A percentile compares a stretch with the other conserved stretches of the same genome.
These are phyloP conservation scores for Kalmusia sp. DNA, from an alignment of 2,329 filamentous ascomycete species.

Conservation along the genomic window DNA sequence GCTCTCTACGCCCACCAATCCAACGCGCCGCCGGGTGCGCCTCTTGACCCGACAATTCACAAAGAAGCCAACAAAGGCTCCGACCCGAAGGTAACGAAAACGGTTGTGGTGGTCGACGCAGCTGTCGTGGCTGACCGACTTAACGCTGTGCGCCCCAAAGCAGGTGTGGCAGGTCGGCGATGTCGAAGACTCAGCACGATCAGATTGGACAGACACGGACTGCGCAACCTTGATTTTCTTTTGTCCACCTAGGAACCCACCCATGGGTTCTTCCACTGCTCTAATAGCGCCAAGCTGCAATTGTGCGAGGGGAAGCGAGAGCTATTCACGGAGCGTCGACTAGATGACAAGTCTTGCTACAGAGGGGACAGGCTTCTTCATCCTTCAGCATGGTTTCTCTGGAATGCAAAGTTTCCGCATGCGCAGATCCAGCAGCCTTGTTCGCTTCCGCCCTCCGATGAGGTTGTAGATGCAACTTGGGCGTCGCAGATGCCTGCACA, in stretches of 20 bases:
- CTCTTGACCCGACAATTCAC: slow-evolving; percentile 15
- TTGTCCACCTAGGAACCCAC: slow-evolving; percentile 1
- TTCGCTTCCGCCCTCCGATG: slow-evolving; percentile 9
- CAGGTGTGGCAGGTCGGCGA: slow-evolving; percentile 35
- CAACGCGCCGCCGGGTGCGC: slow-evolving; percentile 17
- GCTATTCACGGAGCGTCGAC: slow-evolving; percentile 1
- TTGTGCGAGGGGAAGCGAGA: slow-evolving; percentile 30
- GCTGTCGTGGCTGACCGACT: slow-evolving; percentile 16
- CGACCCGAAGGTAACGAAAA: slow-evolving; percentile 37
- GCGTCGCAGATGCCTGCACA: slow-evolving; percentile 12
- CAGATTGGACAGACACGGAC: slow-evolving; percentile 24
- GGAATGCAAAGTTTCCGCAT: not conserved
- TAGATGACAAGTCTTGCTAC: not conserved
- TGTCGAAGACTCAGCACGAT: slow-evolving; percentile 20
- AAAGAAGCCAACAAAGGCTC: slow-evolving; percentile 16
- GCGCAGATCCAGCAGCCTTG: not conserved
- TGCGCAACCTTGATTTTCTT: slow-evolving; percentile 17
- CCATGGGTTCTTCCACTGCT: not conserved
- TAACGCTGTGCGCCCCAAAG: slow-evolving; percentile 28
- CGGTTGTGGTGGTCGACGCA: slow-evolving; percentile 23
- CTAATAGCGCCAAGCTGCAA: slow-evolving; percentile 19
- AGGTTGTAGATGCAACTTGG: slow-evolving; percentile 13
- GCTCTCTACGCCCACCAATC: slow-evolving; percentile 24
- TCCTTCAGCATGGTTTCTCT: slow-evolving; percentile 7
- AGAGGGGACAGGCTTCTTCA: slow-evolving; percentile 1